A percentile compares a stretch with the other conserved stretches of the same genome.
These are phyloP conservation scores for Aspergillus quadricinctus DNA, from an alignment of 2,329 filamentous ascomycete genomes.

Conservation along the genomic window DNA sequence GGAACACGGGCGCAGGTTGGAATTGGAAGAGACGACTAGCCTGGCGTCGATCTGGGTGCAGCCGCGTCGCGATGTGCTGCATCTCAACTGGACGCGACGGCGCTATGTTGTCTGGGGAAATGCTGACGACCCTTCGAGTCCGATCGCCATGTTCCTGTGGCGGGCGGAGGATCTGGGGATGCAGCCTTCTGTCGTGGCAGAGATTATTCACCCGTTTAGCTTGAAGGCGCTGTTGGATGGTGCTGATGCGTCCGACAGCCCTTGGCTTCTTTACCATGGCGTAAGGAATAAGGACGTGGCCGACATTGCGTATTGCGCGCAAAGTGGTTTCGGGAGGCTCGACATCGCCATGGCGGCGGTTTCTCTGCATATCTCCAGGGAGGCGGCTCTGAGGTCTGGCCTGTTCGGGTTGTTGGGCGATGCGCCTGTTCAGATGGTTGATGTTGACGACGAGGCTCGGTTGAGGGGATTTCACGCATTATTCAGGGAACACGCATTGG, in stretches of 20 bases:
- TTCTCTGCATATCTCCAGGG: slow-evolving; percentile 1
- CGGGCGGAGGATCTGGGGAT: too few relatives aligned
- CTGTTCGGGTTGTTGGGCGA: slow-evolving; percentile 5
- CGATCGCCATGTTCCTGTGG: too few relatives aligned
- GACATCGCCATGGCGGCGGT: neutral
- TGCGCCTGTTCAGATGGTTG: slow-evolving; percentile 7
- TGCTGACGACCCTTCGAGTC: too few relatives aligned
- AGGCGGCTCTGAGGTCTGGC: neutral
- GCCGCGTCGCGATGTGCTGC: neutral
- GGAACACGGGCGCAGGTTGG: neutral
- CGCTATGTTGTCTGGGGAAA: too few relatives aligned
- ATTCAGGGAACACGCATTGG: neutral
- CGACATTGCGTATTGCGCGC: neutral
- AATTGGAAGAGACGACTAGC: neutral
- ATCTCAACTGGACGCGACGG: slow-evolving; percentile 1
- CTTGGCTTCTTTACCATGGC: too few relatives aligned
- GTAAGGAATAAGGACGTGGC: neutral
- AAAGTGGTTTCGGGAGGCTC: neutral
- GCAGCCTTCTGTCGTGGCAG: too few relatives aligned
- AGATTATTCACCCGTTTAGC: too few relatives aligned
- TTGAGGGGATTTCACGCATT: neutral
- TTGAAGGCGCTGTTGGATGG: too few relatives aligned
- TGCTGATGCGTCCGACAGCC: too few relatives aligned
- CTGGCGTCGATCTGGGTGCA: neutral
- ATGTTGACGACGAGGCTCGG: neutral